These are phyloP conservation scores for Mycosphaerella sp. DNA, from an alignment of 2,329 filamentous ascomycete genomes.

Conservation along the genomic window DNA sequence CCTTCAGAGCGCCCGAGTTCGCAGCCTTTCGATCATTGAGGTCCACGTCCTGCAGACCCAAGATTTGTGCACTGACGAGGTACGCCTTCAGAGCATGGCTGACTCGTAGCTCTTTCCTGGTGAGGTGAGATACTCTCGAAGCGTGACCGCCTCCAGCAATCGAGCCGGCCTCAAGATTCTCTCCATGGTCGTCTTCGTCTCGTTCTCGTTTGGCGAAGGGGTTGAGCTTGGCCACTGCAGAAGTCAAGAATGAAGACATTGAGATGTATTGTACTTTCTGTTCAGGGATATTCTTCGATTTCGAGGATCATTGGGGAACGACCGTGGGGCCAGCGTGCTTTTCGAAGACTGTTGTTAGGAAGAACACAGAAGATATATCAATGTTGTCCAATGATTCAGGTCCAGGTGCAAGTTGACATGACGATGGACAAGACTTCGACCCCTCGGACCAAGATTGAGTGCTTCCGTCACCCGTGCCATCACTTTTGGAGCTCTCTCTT, in stretches of 20 bases:
- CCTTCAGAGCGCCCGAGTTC: slow-evolving; percentile 44
- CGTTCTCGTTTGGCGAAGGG: slow-evolving; percentile 33
- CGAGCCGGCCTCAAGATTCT: slow-evolving; percentile 45
- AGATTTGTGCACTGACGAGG: slow-evolving; percentile 48
- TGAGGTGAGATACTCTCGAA: slow-evolving; percentile 43
- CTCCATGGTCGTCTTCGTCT: slow-evolving; percentile 50
- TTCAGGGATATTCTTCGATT: too few relatives aligned
- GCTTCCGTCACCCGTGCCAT: too few relatives aligned
- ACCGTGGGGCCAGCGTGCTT: too few relatives aligned
- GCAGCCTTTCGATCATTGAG: slow-evolving; percentile 38
- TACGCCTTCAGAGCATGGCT: slow-evolving; percentile 54
- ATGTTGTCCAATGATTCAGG: too few relatives aligned
- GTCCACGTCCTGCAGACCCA: slow-evolving; percentile 46
- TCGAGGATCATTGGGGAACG: too few relatives aligned
- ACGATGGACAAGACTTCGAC: too few relatives aligned
- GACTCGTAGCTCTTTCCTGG: slow-evolving; percentile 52
- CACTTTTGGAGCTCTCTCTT: too few relatives aligned
- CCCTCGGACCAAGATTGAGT: too few relatives aligned
- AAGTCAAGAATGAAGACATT: slow-evolving; percentile 21
- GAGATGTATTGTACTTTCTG: neutral
- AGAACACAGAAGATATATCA: too few relatives aligned
- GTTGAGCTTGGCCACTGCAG: slow-evolving; percentile 37
- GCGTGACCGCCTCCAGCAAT: slow-evolving; percentile 57
- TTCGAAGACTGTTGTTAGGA: too few relatives aligned
- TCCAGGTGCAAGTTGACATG: too few relatives aligned